Evolutionary conservation across 108 stramenopile genomes (phyloP).

Genomic region (Nitzschia sp.): DNA sequence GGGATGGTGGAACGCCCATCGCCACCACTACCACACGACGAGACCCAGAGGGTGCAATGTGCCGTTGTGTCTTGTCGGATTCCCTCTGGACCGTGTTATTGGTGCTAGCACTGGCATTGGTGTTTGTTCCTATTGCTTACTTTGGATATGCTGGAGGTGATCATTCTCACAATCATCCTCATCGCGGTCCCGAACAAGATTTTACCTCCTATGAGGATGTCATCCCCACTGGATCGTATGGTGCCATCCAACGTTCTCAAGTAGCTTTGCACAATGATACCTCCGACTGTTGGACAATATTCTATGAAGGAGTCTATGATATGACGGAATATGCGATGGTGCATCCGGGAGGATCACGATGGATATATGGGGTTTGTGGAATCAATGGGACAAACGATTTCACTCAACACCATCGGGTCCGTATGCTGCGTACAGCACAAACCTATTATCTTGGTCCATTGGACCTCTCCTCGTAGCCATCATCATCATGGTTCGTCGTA

Average conservation of each 20-base stretch:
- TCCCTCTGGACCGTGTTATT: too few relatives aligned
- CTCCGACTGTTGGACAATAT: slow-evolving; percentile 1
- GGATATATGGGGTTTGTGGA: neutral
- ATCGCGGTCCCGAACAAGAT: too few relatives aligned
- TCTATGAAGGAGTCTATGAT: neutral
- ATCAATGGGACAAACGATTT: neutral
- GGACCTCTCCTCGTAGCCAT: neutral
- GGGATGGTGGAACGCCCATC: too few relatives aligned
- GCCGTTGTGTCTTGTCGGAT: too few relatives aligned
- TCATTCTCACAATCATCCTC: too few relatives aligned
- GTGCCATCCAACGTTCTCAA: neutral
- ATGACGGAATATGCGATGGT: neutral
- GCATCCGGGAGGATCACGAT: neutral
- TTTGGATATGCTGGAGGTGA: too few relatives aligned
- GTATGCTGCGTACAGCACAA: neutral
- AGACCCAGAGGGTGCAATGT: too few relatives aligned
- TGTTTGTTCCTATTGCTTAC: too few relatives aligned
- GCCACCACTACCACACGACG: too few relatives aligned
- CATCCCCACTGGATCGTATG: too few relatives aligned
- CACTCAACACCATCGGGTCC: neutral
- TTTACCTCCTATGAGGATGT: too few relatives aligned
- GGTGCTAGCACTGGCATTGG: too few relatives aligned
- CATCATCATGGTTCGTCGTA: neutral
- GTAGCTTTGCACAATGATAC: neutral
- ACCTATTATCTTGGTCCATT: neutral